Evolutionary conservation across 2,329 filamentous ascomycete species (phyloP), one percentile per base, ranked within the genome.

Genomic region (Sphaceloma murrayae): DNA sequence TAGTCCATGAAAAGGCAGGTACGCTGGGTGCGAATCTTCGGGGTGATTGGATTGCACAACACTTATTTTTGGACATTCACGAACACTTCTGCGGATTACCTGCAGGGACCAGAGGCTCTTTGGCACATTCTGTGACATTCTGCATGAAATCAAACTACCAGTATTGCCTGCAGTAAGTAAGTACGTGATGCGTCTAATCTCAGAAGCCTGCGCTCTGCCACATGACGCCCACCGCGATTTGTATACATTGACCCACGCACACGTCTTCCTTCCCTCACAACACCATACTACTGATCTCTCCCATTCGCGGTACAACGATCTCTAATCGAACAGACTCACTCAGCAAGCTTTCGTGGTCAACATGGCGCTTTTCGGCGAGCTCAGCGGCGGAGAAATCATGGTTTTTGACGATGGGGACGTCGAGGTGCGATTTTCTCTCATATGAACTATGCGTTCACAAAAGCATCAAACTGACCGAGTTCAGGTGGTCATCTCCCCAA

Each of bases 321-420:
- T 26, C n/a, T 3, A 29, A 11, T 16, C 10, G 9, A 24, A 30
- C 19, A 30, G 13, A 29, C 9, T 18, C 22, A 19, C 27, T 13
- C 19, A 16, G 36, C 22, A 17, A 29, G 4, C 21, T 29, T 9
- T 22, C 13, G 13, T 27, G 13, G 36, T 40, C 18, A 22, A 18
- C 36, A 40, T 40, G 36, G 36, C 33, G 33, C 33, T 19, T 10
- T n/a, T 7, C 7, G 13, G 16, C 33, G 17, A 19, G n/a, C 24
- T 26, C 27, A 5, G 14, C 16, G 24, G 14, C 19, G 14, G 11
- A 11, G 17, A 34, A 21, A 5, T 11, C 30, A 18, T 26, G 16
- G 18, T 16, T 13, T 45, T 24, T 21, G 30, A n/a, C 22, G 42
- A 34, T 45, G 42, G 42, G 11, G 42, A 45, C 18, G 42, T 45